These are phyloP conservation scores for Aschersonia sp. DNA, from an alignment of 2,329 filamentous ascomycete species.

Conservation along the genomic window DNA sequence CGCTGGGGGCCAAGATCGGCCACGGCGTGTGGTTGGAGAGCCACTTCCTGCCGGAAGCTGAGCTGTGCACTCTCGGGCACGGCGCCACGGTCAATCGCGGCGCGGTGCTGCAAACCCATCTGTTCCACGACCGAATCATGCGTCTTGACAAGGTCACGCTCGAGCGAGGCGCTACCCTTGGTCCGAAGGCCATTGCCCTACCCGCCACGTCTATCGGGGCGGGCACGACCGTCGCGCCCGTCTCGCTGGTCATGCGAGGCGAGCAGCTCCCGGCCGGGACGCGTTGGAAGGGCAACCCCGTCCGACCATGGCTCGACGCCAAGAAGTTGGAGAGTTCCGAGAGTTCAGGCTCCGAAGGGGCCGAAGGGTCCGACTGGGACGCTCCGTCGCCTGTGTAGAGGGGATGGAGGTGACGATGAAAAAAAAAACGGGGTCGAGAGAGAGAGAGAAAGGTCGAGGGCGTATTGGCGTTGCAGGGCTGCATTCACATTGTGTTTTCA, in stretches of 20 bases:
- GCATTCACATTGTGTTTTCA: no score
- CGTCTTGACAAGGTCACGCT: constrained; percentile 8
- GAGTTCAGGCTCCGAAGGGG: no score
- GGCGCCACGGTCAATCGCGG: constrained; percentile 10
- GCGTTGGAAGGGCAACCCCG: constrained; percentile 9
- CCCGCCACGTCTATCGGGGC: constrained; percentile 8
- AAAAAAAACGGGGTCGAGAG: no score
- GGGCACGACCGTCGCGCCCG: constrained; percentile 7
- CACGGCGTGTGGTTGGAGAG: constrained; percentile 10
- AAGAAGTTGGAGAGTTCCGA: no score
- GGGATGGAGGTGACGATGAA: no score
- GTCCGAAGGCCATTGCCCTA: constrained; percentile 7
- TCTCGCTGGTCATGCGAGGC: constrained; percentile 10
- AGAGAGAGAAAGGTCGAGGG: no score
- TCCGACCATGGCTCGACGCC: constrained; percentile 7
- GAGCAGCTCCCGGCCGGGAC: constrained; percentile 8
- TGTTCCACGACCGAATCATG: constrained; percentile 11
- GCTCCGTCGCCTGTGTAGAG: no score
- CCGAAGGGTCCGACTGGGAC: no score
- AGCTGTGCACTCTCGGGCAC: constrained; percentile 6
- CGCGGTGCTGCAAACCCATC: constrained; percentile 8
- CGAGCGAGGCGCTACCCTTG: constrained; percentile 8
- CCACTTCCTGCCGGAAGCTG: constrained; percentile 9
- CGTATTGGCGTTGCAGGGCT: no score
- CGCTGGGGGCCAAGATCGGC: constrained; percentile 8